phyloP scores from a whole-genome alignment of 75 land plant genomes.

The Cupressus sempervirens region DNA sequence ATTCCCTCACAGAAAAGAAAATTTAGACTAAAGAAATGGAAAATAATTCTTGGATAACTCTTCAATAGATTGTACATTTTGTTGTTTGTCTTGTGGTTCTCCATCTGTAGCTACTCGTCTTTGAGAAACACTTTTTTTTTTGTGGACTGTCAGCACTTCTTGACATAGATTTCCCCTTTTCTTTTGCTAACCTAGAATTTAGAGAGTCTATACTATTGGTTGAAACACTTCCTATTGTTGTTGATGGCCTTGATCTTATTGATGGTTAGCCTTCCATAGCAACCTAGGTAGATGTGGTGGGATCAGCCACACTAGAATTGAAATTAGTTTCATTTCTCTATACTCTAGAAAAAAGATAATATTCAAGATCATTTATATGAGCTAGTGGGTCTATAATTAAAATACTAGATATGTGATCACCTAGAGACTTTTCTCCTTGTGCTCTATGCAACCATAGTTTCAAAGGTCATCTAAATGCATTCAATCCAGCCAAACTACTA shows the following conservation, averaged over 20 bases:
- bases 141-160: conserved; percentile 70
- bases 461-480: conserved; percentile 36
- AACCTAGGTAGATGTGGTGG: conserved; percentile 46
- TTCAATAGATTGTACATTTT: conserved; percentile 42
- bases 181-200: conserved; percentile 52
- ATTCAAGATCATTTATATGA: conserved; percentile 44
- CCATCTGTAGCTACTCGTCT: conserved; percentile 70
- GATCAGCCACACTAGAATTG: conserved; percentile 20
- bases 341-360: conserved; percentile 55
- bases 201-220: conserved; percentile 36
- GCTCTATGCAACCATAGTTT: conserved; percentile 49
- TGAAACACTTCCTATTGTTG: conserved; percentile 40
- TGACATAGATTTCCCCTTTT: conserved; percentile 79
- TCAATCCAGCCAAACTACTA: conserved; percentile 30
- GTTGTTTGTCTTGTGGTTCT: conserved; percentile 53
- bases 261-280: conserved; percentile 65
- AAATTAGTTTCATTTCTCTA: conserved; percentile 3
- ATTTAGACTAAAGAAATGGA: not conserved
- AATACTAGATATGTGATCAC: conserved; percentile 30
- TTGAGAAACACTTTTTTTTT: conserved; percentile 87
- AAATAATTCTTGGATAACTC: conserved; percentile 38
- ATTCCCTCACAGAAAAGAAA: not conserved
- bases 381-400: conserved; percentile 41
- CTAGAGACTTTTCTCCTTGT: conserved; percentile 36
- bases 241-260: conserved; percentile 73